phyloP scores from a whole-genome alignment of 2,329 filamentous ascomycete genomes.

The Colletotrichum abscissum region DNA sequence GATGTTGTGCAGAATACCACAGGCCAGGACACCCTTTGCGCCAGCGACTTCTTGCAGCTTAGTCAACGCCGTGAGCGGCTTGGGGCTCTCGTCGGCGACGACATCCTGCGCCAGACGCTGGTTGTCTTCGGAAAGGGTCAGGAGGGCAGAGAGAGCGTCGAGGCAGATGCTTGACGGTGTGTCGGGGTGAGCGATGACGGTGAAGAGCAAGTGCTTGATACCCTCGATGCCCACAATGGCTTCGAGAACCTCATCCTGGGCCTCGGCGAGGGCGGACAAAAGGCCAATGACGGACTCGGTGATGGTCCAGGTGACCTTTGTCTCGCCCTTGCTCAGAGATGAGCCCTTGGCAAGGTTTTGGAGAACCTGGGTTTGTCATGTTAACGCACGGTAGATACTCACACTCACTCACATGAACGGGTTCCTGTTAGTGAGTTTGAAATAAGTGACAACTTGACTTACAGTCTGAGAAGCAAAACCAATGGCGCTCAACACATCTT shows the following conservation, averaged over 20 bases:
- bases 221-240: constrained; percentile 61
- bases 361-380: constrained; percentile 47
- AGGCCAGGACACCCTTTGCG: constrained; percentile 65
- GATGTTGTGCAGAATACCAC: constrained; percentile 72
- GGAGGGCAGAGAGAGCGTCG: constrained; percentile 65
- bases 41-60: constrained; percentile 59
- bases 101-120: constrained; percentile 62
- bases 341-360: constrained; percentile 55
- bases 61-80: constrained; percentile 61
- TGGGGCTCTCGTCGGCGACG: constrained; percentile 58
- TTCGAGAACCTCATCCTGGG: constrained; percentile 69
- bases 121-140: constrained; percentile 71
- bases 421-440: constrained; percentile 3
- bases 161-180: constrained; percentile 54
- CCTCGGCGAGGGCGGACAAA: constrained; percentile 65
- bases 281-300: constrained; percentile 64
- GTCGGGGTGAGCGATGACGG: constrained; percentile 58
- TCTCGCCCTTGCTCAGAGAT: constrained; percentile 62
- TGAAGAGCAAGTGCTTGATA: constrained; percentile 66
- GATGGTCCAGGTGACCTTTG: constrained; percentile 65
- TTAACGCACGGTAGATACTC: constrained; percentile 9
- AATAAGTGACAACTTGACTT: constrained; percentile 39
- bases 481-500: constrained; percentile 71
- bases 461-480: constrained; percentile 66
- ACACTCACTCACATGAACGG: background rate